Percentiles rank a stretch among this genome's conserved stretches.
These are phyloP conservation scores for Smittium mucronatum DNA, from an alignment of 371 early-diverging fungal species.

Conservation along the genomic window DNA sequence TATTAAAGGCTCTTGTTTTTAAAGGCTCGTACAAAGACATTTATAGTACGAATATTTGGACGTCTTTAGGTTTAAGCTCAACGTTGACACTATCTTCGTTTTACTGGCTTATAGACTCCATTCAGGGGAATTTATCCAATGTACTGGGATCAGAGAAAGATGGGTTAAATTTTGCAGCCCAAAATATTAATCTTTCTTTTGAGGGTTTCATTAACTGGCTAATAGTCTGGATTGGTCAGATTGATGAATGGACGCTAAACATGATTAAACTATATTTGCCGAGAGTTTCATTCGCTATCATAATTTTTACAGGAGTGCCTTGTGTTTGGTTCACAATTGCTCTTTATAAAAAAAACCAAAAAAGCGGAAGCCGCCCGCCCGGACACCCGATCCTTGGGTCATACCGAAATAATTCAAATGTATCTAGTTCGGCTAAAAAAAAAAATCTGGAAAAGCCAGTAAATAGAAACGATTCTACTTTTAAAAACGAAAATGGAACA, in stretches of 20 bases:
- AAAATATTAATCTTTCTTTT: not conserved
- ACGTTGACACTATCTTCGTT: not conserved
- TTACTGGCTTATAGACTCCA: not conserved
- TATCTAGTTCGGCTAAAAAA: not conserved
- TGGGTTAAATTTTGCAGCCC: too few relatives aligned
- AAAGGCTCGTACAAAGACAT: not conserved
- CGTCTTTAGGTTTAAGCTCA: not conserved
- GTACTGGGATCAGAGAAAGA: not conserved
- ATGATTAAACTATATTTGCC: constrained; percentile 12
- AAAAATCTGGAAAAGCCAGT: not conserved
- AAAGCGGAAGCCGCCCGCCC: too few relatives aligned
- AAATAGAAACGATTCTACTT: not conserved
- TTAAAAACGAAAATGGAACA: too few relatives aligned
- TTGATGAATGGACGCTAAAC: not conserved
- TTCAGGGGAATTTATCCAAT: not conserved
- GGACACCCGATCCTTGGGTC: not conserved
- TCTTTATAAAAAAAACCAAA: too few relatives aligned
- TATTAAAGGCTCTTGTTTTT: not conserved
- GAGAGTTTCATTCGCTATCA: constrained; percentile 55
- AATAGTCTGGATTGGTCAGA: not conserved
- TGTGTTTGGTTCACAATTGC: not conserved
- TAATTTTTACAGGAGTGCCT: not conserved
- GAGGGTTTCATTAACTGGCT: not conserved
- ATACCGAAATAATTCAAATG: not conserved
- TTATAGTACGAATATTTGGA: not conserved